phyloP scores from a whole-genome alignment of 441 rosid species.

The Omphalea diandra region DNA sequence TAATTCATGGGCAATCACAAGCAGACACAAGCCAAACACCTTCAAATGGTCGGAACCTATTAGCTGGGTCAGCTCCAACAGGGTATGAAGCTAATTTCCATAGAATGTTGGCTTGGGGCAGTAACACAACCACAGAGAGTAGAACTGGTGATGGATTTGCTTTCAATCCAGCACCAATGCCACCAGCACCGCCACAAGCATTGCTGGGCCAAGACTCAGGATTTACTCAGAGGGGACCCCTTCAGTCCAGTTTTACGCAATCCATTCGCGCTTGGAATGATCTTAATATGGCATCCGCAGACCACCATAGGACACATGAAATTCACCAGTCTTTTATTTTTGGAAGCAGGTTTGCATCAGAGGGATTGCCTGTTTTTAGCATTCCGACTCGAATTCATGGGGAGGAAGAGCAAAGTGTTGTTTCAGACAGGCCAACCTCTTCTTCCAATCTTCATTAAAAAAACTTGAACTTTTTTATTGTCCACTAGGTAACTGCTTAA shows the following conservation, averaged over 20 bases:
- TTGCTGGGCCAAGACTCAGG: conserved; percentile 58
- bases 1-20: conserved; percentile 63
- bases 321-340: conserved; percentile 46
- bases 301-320: conserved; percentile 44
- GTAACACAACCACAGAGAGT: conserved; percentile 42
- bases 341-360: conserved; percentile 51
- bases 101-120: conserved; percentile 49
- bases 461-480: neutral
- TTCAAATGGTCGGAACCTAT: conserved; percentile 32
- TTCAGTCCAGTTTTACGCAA: conserved; percentile 94
- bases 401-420: conserved; percentile 60
- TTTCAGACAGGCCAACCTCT: conserved; percentile 68
- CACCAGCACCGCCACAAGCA: conserved; percentile 37
- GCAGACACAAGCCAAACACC: conserved; percentile 47
- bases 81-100: conserved; percentile 52
- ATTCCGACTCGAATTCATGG: conserved; percentile 91
- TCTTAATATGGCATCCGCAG: conserved; percentile 40
- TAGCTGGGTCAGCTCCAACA: conserved; percentile 26
- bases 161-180: conserved; percentile 35
- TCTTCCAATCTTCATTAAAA: conserved; percentile 61
- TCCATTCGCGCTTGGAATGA: conserved; percentile 84
- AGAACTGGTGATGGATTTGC: conserved; percentile 46
- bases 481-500: conserved; percentile 22
- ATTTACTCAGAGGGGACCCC: conserved; percentile 94
- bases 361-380: conserved; percentile 66